Evolutionary conservation across 2,329 filamentous ascomycete genomes (phyloP).

Genomic region (Diaporthe sp.): DNA sequence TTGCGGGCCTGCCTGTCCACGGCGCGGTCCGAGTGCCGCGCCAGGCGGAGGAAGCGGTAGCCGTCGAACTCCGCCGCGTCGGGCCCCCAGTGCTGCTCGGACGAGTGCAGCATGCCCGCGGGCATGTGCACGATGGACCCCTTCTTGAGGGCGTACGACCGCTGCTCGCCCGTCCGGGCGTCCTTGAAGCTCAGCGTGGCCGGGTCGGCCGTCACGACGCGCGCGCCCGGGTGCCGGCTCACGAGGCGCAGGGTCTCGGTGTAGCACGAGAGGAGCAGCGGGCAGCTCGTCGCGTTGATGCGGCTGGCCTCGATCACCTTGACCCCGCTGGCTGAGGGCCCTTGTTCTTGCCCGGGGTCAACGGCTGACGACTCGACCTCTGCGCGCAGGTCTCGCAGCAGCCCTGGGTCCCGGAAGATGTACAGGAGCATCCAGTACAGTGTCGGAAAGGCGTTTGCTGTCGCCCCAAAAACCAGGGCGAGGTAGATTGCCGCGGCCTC

Average conservation of each 20-base stretch:
- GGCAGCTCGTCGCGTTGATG: background rate
- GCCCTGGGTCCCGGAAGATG: background rate
- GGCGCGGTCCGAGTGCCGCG: background rate
- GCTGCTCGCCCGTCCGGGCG: slow-evolving; percentile 31
- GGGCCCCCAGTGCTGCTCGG: background rate
- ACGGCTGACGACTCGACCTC: background rate
- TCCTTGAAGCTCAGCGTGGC: slow-evolving; percentile 41
- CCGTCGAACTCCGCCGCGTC: background rate
- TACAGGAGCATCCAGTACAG: background rate
- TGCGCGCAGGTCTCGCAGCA: background rate
- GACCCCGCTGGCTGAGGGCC: too few relatives aligned
- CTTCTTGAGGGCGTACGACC: background rate
- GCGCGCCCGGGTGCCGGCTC: background rate
- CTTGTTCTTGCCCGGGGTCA: background rate
- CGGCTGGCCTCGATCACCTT: background rate
- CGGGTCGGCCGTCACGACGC: background rate
- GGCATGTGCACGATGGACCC: background rate
- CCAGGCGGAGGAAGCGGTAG: background rate
- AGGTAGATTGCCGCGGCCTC: background rate
- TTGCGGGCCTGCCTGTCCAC: background rate
- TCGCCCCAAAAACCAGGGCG: background rate
- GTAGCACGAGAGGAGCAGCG: background rate
- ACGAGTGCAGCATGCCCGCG: background rate
- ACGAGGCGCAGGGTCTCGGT: background rate
- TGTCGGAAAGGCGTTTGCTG: background rate